Evolutionary conservation across 2,329 filamentous ascomycete genomes (phyloP).

Genomic region (Moelleriella libera): DNA sequence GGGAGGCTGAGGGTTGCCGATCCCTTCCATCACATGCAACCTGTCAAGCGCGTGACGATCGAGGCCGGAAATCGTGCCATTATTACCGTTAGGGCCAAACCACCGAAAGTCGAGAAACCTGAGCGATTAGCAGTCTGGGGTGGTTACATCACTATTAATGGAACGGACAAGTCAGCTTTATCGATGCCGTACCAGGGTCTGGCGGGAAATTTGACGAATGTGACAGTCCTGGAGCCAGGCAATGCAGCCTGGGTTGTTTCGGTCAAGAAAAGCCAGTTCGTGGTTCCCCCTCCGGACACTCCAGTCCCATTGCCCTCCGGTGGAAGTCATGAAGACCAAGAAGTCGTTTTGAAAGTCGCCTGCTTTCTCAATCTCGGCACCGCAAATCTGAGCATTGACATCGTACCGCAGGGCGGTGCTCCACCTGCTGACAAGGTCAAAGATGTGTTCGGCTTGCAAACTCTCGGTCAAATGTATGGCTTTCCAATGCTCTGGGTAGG

Average conservation of each 20-base stretch:
- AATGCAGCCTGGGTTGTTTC: not conserved
- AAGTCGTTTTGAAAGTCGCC: not conserved
- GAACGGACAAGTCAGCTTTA: not conserved
- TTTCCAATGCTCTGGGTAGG: not conserved
- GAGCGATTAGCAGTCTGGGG: not conserved
- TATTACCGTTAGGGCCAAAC: not conserved
- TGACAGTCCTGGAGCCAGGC: not conserved
- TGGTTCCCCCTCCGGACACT: not conserved
- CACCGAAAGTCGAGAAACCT: not conserved
- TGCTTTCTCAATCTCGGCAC: not conserved
- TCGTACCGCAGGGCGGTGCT: not conserved
- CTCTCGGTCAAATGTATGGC: not conserved
- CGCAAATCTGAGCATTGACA: not conserved
- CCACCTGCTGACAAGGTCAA: not conserved
- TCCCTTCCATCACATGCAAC: not conserved
- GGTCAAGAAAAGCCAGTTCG: not conserved
- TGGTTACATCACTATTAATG: not conserved
- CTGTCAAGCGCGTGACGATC: not conserved
- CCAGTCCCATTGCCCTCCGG: not conserved
- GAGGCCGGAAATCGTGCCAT: not conserved
- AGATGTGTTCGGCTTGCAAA: not conserved
- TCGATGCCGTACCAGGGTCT: not conserved
- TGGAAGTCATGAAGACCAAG: not conserved
- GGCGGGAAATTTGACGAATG: not conserved
- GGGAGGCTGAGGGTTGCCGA: not conserved